Base-by-base conservation (phyloP, 2,329 filamentous ascomycete species). In the Berkeleyomyces rouxiae region DNA sequence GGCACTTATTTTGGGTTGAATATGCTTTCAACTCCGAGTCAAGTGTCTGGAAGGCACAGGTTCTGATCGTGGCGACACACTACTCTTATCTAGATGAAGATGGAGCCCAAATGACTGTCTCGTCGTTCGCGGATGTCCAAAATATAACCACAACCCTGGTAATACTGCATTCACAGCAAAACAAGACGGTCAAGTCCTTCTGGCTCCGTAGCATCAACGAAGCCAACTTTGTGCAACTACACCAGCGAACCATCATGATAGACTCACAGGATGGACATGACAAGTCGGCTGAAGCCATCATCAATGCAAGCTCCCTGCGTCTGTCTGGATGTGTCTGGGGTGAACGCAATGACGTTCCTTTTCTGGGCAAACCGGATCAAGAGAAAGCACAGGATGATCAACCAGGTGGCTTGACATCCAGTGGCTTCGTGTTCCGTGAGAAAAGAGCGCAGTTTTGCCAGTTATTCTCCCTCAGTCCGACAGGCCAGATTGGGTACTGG, bases 391-490 rank as follows among this genome's bases (percentile, higher is more conserved):
- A 55, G 33, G 42, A 63, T 9, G 44, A 11, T 9, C 36, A 11
- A 46, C 9, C 36, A 16, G 3, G 31, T 10, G 40, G 43, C 31
- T 7, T 13, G 10, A 39, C 23, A 49, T n/a, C 58, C 7, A 58
- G 13, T 2, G 73, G 72, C 11, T 67, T 67, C 16, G 61, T 67
- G 10, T 75, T 77, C 59, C 63, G 69, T 7, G 66, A 71, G 3
- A 66, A 71, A 33, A 70, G 70, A 3, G 68, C 76, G 2, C 70
- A 71, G 23, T 79, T 80, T 66, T 80, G 76, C 61, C 78, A 82
- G 64, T 66, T 79, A 11, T 74, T 72, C 61, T 70, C 73, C 9
- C 66, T 82, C 2, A 72, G 69, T 4, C 69, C 71, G 33, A 71
- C 79, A 63, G 70, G 80, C 46, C 72, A 74, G 46, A 65, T 82